Evolutionary conservation across 768 basidiomycete genomes (phyloP), one percentile per base, ranked within the genome.

Genomic region (Cyclocybe cylindracea): DNA sequence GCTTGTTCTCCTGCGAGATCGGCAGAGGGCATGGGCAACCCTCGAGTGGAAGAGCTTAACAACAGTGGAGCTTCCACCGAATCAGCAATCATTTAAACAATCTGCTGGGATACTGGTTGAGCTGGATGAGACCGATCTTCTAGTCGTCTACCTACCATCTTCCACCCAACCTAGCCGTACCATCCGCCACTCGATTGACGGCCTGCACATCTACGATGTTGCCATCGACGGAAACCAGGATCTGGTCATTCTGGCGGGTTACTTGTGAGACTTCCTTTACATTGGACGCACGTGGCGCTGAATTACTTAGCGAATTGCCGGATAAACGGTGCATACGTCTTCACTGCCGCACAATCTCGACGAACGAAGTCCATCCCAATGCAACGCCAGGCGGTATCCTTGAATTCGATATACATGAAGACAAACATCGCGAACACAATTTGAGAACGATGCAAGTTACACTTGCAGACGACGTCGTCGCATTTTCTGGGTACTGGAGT

Each of bases 191-290:
- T 1, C 11, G 7, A 10, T 14, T 2, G 4, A 40, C 7, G 53
- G 41, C 5, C 2, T 54, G 10, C 16, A 3, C 8, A 14, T 48
- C 24, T 24, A 43, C 6, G 53, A 54, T 44, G 44, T 48, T 33
- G 47, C 41, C 3, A 48, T 54, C 10, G 53, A 54, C 33, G 46
- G 46, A 5, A 54, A 46, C 2, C 46, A 54, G 36, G 53, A 54
- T 24, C 35, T 54, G 29, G 35, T 54, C 14, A 29, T 33, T 7
- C 29, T 54, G 9, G 19, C 49, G n/a, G 53, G 49, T n/a, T 34
- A 43, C 7, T 42, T 44, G 29, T 24, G 24, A 4, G 10, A 5
- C 5, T 34, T 50, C 42, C 32, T 35, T 36, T 10, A 31, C 44
- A 2, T 2, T 24, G 24, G 24, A 24, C 2, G 24, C 24, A 24